Evolutionary conservation across 2,329 filamentous ascomycete genomes (phyloP).

Genomic region (Macroventuria anomochaeta): DNA sequence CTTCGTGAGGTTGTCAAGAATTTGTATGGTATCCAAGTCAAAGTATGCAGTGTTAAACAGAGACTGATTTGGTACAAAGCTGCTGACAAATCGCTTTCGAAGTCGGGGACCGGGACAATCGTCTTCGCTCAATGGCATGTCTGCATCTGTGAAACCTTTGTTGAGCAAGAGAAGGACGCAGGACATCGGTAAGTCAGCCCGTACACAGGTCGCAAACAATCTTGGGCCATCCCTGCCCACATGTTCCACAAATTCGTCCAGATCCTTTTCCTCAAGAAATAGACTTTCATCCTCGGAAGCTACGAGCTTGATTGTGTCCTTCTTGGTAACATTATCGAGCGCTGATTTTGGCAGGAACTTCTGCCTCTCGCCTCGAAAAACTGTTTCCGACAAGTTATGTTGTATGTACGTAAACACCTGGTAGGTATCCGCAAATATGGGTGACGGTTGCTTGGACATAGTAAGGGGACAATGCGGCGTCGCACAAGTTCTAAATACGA

Average conservation of each 20-base stretch:
- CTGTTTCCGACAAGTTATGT: background rate
- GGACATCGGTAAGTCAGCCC: no score
- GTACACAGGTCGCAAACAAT: slow-evolving; percentile 6
- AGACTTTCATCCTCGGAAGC: background rate
- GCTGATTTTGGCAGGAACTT: background rate
- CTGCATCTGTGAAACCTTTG: background rate
- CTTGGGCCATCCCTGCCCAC: background rate
- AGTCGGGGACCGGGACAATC: background rate
- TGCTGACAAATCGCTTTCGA: background rate
- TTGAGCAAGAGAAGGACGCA: no score
- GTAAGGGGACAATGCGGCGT: no score
- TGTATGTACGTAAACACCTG: background rate
- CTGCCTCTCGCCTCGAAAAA: slow-evolving; percentile 1
- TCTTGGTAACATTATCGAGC: background rate
- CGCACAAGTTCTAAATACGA: no score
- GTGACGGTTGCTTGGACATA: no score
- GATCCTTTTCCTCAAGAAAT: background rate
- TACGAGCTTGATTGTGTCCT: background rate
- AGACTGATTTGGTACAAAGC: background rate
- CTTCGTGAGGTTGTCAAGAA: background rate
- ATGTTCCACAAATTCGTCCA: background rate
- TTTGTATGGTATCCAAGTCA: background rate
- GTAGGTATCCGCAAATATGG: background rate
- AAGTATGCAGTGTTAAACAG: background rate
- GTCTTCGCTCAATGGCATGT: background rate